Conservation (phyloP, 441 rosid species). For the Raphanus hybrid region DNA sequence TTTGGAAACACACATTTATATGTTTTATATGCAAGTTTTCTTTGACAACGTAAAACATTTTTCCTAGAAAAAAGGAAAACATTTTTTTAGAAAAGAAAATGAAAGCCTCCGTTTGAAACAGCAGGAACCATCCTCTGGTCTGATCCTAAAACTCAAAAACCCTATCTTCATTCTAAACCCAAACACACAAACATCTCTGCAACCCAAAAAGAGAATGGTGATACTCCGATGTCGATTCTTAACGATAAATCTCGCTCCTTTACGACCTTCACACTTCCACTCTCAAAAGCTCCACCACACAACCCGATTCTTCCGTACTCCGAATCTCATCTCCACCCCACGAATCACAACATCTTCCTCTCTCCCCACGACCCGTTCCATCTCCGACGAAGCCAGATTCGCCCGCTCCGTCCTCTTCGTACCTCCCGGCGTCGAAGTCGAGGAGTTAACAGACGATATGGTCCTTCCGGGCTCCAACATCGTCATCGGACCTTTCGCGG, state of each 20-base stretch:
- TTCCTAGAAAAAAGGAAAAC: not conserved
- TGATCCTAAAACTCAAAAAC: constrained; percentile 20
- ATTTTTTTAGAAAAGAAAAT: not conserved
- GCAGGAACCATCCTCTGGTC: not conserved
- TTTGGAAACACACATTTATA: not conserved
- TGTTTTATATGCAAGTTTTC: not conserved
- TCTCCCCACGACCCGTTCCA: constrained; percentile 51
- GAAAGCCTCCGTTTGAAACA: constrained; percentile 1
- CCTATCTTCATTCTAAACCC: constrained; percentile 20
- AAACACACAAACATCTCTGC: not conserved
- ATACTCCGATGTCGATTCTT: constrained; percentile 56
- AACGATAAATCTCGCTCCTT: constrained; percentile 37
- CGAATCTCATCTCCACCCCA: constrained; percentile 8
- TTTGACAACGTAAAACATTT: not conserved
- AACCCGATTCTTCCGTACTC: constrained; percentile 26
- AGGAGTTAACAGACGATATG: constrained; percentile 57
- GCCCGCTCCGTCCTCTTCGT: constrained; percentile 53
- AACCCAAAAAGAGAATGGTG: constrained; percentile 30
- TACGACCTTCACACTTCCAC: constrained; percentile 26
- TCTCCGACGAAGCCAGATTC: constrained; percentile 50
- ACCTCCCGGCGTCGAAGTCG: constrained; percentile 43
- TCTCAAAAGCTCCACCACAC: constrained; percentile 35
- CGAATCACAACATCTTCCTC: constrained; percentile 39
- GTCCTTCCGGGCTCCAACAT: constrained; percentile 83
- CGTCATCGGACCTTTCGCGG: constrained; percentile 82